Percentiles rank a stretch among this genome's conserved stretches.
Evolutionary conservation across 2,329 filamentous ascomycete genomes (phyloP).

Genomic region (Fusarium torreyae): DNA sequence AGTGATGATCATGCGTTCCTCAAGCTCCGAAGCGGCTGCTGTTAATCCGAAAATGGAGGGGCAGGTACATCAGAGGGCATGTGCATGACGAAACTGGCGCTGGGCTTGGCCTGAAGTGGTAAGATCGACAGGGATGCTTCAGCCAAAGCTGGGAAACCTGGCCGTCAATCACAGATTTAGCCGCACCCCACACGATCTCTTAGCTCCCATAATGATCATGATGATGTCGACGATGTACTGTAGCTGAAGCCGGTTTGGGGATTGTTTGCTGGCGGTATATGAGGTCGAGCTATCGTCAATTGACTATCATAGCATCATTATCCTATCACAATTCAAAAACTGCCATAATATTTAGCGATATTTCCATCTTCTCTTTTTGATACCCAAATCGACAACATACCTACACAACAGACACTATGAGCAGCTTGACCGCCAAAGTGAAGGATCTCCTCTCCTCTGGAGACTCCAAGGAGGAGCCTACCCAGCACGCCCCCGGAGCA

Average conservation of each 20-base stretch:
- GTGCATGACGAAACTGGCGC: conserved; percentile 37
- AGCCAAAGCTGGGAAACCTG: conserved; percentile 15
- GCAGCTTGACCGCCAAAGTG: conserved; percentile 29
- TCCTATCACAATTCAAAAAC: not conserved
- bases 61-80: conserved; percentile 3
- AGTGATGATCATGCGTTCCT: conserved; percentile 14
- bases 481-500: conserved; percentile 38
- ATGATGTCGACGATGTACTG: conserved; percentile 38
- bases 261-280: conserved; percentile 16
- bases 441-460: conserved; percentile 27
- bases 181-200: conserved; percentile 28
- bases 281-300: conserved; percentile 1
- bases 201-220: conserved; percentile 33
- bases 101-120: conserved; percentile 20
- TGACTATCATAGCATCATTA: not conserved
- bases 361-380: not conserved
- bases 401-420: conserved; percentile 15
- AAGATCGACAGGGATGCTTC: conserved; percentile 29
- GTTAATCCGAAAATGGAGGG: not conserved
- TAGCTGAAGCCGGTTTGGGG: conserved; percentile 17
- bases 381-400: not conserved
- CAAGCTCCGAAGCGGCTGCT: not conserved
- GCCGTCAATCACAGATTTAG: conserved; percentile 23
- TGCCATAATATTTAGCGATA: not conserved
- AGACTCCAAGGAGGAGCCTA: conserved; percentile 14